Evolutionary conservation across 2,329 filamentous ascomycete genomes (phyloP).

Genomic region (Cladosporium velox): DNA sequence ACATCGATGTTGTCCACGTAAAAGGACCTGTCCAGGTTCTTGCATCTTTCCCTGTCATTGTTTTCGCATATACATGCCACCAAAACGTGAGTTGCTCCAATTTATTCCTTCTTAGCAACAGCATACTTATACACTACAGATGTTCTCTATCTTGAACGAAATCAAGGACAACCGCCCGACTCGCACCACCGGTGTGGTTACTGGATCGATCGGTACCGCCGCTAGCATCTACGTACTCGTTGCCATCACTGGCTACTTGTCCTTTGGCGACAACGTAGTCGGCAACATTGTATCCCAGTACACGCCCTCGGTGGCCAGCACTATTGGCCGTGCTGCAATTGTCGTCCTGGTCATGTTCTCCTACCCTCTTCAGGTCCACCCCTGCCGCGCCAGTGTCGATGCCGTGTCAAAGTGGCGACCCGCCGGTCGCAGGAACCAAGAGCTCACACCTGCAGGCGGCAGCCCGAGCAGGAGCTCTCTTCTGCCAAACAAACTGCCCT

Average conservation of each 20-base stretch:
- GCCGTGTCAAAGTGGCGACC: slow-evolving; percentile 94
- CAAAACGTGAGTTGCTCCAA: slow-evolving; percentile 70
- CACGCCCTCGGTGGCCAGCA: slow-evolving; percentile 75
- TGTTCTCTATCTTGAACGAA: slow-evolving; percentile 98
- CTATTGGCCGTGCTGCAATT: slow-evolving; percentile 91
- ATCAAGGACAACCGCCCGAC: slow-evolving; percentile 80
- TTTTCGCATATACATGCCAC: slow-evolving; percentile 99
- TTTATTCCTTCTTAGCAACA: neutral
- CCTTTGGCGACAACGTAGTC: slow-evolving; percentile 84
- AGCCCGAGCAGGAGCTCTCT: slow-evolving; percentile 35
- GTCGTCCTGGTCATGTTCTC: slow-evolving; percentile 96
- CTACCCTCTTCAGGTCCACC: slow-evolving; percentile 92
- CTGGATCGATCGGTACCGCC: slow-evolving; percentile 83
- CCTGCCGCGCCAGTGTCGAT: slow-evolving; percentile 91
- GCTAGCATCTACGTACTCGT: slow-evolving; percentile 85
- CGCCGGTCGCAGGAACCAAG: slow-evolving; percentile 25
- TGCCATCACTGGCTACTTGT: slow-evolving; percentile 91
- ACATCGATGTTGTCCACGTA: slow-evolving; percentile 76
- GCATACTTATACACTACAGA: slow-evolving; percentile 53
- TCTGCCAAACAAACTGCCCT: slow-evolving; percentile 29
- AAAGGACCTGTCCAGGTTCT: slow-evolving; percentile 75
- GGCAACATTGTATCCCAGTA: slow-evolving; percentile 97
- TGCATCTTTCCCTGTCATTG: slow-evolving; percentile 87
- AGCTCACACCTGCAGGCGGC: slow-evolving; percentile 33
- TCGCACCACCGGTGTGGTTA: slow-evolving; percentile 76